These are phyloP conservation scores for Yamadazyma membranifaciens DNA, from an alignment of 1,139 yeast genomes.

Conservation along the genomic window DNA sequence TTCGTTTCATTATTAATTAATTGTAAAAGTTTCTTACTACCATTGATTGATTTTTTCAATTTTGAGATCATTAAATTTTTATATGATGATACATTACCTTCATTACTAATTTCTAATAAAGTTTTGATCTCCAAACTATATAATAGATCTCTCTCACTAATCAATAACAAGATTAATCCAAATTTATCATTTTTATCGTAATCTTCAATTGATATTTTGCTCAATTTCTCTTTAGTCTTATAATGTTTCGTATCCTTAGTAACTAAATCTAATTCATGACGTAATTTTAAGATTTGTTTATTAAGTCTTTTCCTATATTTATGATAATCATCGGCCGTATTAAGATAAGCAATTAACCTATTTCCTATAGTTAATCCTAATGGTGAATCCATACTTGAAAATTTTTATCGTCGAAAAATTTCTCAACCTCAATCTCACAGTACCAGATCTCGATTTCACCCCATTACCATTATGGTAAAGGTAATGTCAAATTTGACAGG, in stretches of 20 bases:
- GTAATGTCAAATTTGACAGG: too few species aligned
- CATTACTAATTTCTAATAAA: slow-evolving; percentile 52
- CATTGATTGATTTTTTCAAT: slow-evolving; percentile 59
- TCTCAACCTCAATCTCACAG: too few species aligned
- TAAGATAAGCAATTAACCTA: slow-evolving; percentile 48
- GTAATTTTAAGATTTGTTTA: slow-evolving; percentile 52
- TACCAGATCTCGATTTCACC: too few species aligned
- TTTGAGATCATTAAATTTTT: slow-evolving; percentile 62
- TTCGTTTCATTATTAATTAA: slow-evolving; percentile 35
- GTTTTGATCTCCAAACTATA: slow-evolving; percentile 65
- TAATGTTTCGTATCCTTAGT: slow-evolving; percentile 60
- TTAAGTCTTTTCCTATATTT: slow-evolving; percentile 47
- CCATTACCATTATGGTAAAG: too few species aligned
- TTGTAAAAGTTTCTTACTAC: slow-evolving; percentile 42
- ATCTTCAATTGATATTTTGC: slow-evolving; percentile 43
- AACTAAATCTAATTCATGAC: slow-evolving; percentile 55
- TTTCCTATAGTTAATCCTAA: slow-evolving; percentile 46
- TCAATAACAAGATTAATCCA: slow-evolving; percentile 50
- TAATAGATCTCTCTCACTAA: slow-evolving; percentile 68
- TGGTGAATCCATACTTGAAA: slow-evolving; percentile 31
- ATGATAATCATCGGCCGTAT: slow-evolving; percentile 50
- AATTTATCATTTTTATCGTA: slow-evolving; percentile 44
- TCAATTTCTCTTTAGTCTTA: slow-evolving; percentile 40
- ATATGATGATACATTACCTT: slow-evolving; percentile 35
- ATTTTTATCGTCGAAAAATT: slow-evolving; percentile 1